Evolutionary conservation across 768 basidiomycete species (phyloP), one percentile per base, ranked within the genome.

Genomic region (Phaffia australis): DNA sequence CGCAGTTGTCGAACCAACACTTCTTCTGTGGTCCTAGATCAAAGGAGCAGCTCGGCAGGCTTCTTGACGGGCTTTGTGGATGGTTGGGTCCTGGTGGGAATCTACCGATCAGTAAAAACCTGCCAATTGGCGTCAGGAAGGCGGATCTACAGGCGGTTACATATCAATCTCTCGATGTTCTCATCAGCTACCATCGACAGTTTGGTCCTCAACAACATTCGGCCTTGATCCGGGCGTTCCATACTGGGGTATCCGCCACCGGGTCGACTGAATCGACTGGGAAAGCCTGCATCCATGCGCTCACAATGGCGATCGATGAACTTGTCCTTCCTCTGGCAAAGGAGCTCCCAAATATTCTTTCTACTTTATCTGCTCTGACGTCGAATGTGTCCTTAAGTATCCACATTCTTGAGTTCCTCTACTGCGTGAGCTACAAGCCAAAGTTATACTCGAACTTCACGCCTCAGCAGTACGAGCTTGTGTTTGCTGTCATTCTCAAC

Each of bases 1-100:
- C 84, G 11, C 92, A 98, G 74, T 81, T 98, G 14, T 80, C 88
- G 65, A 98, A 98, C 81, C 98, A 97, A 75, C 91, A 98, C 72
- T 81, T 97, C 61, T 93, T 95, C 76, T 95, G 93, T 73, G 95
- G 95, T 0, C 89, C 89, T 0, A 83, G 84, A 60, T 84, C 87
- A 32, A 80, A 84, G n/a, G 76, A 74, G 18, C 81, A 82, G 14
- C 81, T 77, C 97, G 46, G 77, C 90, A 49, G 79, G 80, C n/a
- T 74, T 80, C 30, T 77, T 56, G 54, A 67, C 49, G 42, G 55
- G 23, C 15, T 67, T 35, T 62, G 60, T 35, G 58, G 19, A 0
- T 67, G 66, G 66, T 61, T 67, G 23, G 60, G 59, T 9, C 66
- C 66, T 5, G 54, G 54, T 2, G 66, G 66, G 1, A 48, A 49